Percentiles rank a stretch among this genome's conserved stretches.
phyloP scores from a whole-genome alignment of 768 basidiomycete genomes.

The Termitomyces sp. region DNA sequence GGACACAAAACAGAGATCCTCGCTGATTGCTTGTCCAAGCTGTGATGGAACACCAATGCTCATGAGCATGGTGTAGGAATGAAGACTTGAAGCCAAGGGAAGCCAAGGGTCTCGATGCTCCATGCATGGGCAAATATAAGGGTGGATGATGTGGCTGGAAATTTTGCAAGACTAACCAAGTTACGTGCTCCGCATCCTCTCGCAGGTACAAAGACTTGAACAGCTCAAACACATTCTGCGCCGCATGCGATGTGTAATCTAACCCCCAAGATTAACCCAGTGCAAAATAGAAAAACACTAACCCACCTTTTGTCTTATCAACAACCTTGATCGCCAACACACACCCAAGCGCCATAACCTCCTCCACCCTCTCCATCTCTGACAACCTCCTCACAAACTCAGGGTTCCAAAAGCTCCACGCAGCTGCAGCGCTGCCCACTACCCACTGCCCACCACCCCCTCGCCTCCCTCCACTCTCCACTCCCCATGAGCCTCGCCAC shows the following conservation, averaged over 20 bases:
- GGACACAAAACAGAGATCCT: too few relatives aligned
- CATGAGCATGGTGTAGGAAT: too few relatives aligned
- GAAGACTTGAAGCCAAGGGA: too few relatives aligned
- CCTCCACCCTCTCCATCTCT: slow-evolving; percentile 49
- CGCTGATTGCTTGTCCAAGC: too few relatives aligned
- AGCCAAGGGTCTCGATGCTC: too few relatives aligned
- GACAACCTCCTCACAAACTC: slow-evolving; percentile 67
- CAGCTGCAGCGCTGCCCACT: slow-evolving; percentile 41
- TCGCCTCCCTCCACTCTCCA: slow-evolving; percentile 58
- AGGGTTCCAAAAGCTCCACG: slow-evolving; percentile 91
- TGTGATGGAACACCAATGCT: too few relatives aligned
- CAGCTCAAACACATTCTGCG: slow-evolving; percentile 53
- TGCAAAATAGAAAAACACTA: neutral
- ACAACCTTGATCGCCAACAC: slow-evolving; percentile 78
- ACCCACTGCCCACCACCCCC: slow-evolving; percentile 52
- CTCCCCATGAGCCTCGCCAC: slow-evolving; percentile 49
- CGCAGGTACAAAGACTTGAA: slow-evolving; percentile 33
- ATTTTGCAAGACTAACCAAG: too few relatives aligned
- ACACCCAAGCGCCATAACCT: slow-evolving; percentile 85
- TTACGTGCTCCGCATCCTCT: slow-evolving; percentile 13
- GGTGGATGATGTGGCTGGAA: too few relatives aligned
- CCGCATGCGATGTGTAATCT: slow-evolving; percentile 64
- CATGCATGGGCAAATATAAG: too few relatives aligned
- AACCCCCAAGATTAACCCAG: neutral
- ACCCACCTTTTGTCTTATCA: slow-evolving; percentile 52